Conservation (phyloP, 2,329 filamentous ascomycete genomes). For the Pseudopithomyces maydicus region DNA sequence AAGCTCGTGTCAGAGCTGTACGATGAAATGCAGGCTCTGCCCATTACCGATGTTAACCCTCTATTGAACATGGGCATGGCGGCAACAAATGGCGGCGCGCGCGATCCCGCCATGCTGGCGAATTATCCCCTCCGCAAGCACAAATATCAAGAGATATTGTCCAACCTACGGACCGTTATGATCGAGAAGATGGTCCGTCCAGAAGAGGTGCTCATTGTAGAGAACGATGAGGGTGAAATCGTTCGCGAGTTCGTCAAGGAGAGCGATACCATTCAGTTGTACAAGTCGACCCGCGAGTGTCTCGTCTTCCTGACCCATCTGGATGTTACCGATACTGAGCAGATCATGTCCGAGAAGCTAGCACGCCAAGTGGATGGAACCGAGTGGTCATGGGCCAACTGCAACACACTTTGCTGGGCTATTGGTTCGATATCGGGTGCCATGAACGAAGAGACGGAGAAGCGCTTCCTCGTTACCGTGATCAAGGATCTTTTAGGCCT, state of each 20-base stretch:
- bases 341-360: slow-evolving; percentile 99
- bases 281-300: slow-evolving; percentile 98
- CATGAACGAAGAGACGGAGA: slow-evolving; percentile 99
- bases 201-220: slow-evolving; percentile 97
- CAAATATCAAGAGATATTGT: slow-evolving; percentile 93
- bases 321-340: slow-evolving; percentile 95
- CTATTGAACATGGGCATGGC: slow-evolving; percentile 76
- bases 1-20: slow-evolving; percentile 98
- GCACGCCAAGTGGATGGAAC: slow-evolving; percentile 90
- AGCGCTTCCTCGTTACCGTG: slow-evolving; percentile 96
- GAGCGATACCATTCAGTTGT: slow-evolving; percentile 97
- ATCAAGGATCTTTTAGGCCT: slow-evolving; percentile 97
- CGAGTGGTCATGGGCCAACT: slow-evolving; percentile 99
- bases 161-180: slow-evolving; percentile 95
- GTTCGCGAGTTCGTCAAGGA: slow-evolving; percentile 99
- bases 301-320: slow-evolving; percentile 96
- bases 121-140: slow-evolving; percentile 96
- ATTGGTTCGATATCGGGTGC: slow-evolving; percentile 98
- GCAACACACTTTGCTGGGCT: slow-evolving; percentile 99
- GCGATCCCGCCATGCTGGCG: slow-evolving; percentile 80
- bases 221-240: slow-evolving; percentile 99
- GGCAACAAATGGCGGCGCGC: slow-evolving; percentile 77
- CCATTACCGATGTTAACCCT: slow-evolving; percentile 90
- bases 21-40: slow-evolving; percentile 97
- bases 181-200: slow-evolving; percentile 99